Evolutionary conservation across 2,329 filamentous ascomycete genomes (phyloP).

Genomic region (Curvularia sp.): DNA sequence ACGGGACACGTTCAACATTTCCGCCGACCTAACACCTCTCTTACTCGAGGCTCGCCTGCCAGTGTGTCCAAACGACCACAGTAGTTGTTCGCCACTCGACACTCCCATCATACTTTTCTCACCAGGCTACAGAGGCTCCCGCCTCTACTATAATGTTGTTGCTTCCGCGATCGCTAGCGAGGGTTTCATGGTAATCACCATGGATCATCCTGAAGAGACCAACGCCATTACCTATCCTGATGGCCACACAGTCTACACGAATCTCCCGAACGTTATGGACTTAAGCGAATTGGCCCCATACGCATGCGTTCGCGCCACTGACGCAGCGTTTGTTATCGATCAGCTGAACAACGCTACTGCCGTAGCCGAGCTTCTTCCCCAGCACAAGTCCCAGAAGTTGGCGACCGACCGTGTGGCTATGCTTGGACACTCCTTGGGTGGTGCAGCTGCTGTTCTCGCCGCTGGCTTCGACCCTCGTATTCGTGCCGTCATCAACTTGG

Average conservation of each 20-base stretch:
- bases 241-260: conserved; percentile 32
- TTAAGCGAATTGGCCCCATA: neutral
- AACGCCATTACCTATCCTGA: conserved; percentile 57
- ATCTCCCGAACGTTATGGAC: conserved; percentile 3
- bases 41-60: conserved; percentile 30
- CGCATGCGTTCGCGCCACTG: conserved; percentile 22
- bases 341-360: conserved; percentile 33
- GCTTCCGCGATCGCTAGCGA: conserved; percentile 56
- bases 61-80: conserved; percentile 20
- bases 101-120: conserved; percentile 51
- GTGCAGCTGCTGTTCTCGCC: conserved; percentile 25
- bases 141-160: conserved; percentile 53
- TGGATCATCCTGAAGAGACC: conserved; percentile 59
- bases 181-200: conserved; percentile 56
- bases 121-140: conserved; percentile 52
- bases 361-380: conserved; percentile 25
- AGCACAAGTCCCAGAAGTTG: conserved; percentile 14
- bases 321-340: conserved; percentile 32
- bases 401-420: conserved; percentile 23
- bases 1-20: conserved; percentile 25
- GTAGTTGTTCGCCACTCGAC: conserved; percentile 19
- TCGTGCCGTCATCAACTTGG: conserved; percentile 21
- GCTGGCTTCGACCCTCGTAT: conserved; percentile 29
- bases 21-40: conserved; percentile 25
- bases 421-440: conserved; percentile 33